Percentiles rank a stretch among this genome's conserved stretches.
phyloP scores from a whole-genome alignment of 805 yeast genomes.

The Martiniozyma abietophila region DNA sequence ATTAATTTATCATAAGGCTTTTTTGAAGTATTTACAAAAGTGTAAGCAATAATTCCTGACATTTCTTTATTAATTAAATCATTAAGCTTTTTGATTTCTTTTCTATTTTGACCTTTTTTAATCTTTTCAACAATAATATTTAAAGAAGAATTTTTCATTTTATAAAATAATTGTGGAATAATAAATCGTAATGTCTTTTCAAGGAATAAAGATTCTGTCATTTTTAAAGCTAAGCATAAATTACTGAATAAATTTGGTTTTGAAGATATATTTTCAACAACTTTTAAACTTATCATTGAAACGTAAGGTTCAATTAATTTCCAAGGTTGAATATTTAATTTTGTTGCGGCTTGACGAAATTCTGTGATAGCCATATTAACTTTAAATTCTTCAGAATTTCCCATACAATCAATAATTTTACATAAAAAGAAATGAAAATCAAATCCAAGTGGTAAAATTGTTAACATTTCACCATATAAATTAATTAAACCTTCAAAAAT shows the following conservation, averaged over 20 bases:
- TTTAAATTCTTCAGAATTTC: slow-evolving; percentile 55
- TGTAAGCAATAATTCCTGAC: slow-evolving; percentile 4
- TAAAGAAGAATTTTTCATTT: slow-evolving; percentile 7
- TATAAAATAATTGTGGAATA: slow-evolving; percentile 62
- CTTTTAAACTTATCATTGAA: slow-evolving; percentile 56
- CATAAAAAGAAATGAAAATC: slow-evolving; percentile 56
- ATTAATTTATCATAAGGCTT: slow-evolving; percentile 5
- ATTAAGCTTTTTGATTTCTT: slow-evolving; percentile 4
- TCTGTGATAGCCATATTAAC: slow-evolving; percentile 62
- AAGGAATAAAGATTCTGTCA: slow-evolving; percentile 53
- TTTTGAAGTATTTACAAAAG: slow-evolving; percentile 5
- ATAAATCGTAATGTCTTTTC: slow-evolving; percentile 63
- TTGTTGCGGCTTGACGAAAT: slow-evolving; percentile 46
- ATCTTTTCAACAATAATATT: slow-evolving; percentile 7
- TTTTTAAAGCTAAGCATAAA: slow-evolving; percentile 57
- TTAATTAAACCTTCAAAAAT: slow-evolving; percentile 47
- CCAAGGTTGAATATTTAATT: slow-evolving; percentile 60
- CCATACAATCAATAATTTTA: slow-evolving; percentile 56
- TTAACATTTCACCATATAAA: slow-evolving; percentile 58
- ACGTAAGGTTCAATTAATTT: slow-evolving; percentile 72
- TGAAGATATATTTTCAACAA: slow-evolving; percentile 43
- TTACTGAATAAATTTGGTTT: slow-evolving; percentile 47
- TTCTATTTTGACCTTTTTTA: slow-evolving; percentile 3
- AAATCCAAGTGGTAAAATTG: slow-evolving; percentile 51
- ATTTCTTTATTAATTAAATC: slow-evolving; percentile 5